Base-by-base conservation (phyloP, 2,329 filamentous ascomycete species). In the Beauveria asiatica region DNA sequence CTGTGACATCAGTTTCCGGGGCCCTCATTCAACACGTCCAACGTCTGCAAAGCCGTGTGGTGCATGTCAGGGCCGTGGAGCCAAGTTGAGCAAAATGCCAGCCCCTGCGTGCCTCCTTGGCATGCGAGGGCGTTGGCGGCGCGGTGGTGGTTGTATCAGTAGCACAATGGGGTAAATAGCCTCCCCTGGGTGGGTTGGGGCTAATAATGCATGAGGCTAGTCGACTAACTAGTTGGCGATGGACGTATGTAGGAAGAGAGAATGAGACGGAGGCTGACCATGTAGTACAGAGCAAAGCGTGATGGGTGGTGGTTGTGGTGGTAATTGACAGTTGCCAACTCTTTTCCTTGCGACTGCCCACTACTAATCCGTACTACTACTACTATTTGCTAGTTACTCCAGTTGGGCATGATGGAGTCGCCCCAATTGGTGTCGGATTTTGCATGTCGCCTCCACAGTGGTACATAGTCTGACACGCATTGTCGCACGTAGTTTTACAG, bases 11-110 rank as follows among this genome's bases (percentile, higher is more conserved):
- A 2, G 48, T 48, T 53, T 59, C 49, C 49, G 17, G 19, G 27
- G 46, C 49, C 39, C 39, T 46, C 25, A 53, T 53, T 30, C 57
- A 53, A 59, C 49, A 59, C 57, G 21, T 41, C 6, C 25, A 52
- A 39, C 42, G 57, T 59, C 57, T 59, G 57, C 19, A 27, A 51
- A 53, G 13, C 39, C 56, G n/a, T 49, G 56, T 21, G 55, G 39
- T 46, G 21, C 25, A 59, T 59, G 57, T 59, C 30, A 41, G 57
- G 49, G 33, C 49, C 57, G 57, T 59, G 57, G 57, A 46, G 57
- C 41, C 57, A 44, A 39, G 21, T 48, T 23, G 41, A 17, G 50
- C 25, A 37, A n/a, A 48, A 33, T 27, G 23, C 50, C 8, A 19
- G 30, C 57, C 27, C 49, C 57, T 44, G 50, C 37, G 30, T 44